Percentiles rank a stretch among this genome's conserved stretches.
phyloP scores from a whole-genome alignment of 2,329 filamentous ascomycete species.

The Diaporthe vaccinii region DNA sequence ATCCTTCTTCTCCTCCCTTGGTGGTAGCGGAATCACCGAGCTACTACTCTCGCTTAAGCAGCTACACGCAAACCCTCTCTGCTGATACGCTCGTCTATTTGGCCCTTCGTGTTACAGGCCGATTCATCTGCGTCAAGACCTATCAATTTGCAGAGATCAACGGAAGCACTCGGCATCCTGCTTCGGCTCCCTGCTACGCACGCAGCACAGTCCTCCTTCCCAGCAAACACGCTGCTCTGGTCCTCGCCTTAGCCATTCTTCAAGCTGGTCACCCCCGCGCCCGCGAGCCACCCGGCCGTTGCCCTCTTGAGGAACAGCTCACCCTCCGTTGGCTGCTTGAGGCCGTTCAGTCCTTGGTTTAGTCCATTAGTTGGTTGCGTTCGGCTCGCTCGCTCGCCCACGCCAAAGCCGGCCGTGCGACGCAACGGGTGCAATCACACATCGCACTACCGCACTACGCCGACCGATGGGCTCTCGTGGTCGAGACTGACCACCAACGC shows the following conservation, averaged over 20 bases:
- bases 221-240: slow-evolving; percentile 11
- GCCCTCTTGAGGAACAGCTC: neutral
- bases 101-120: slow-evolving; percentile 39
- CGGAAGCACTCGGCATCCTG: slow-evolving; percentile 34
- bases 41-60: slow-evolving; percentile 43
- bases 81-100: slow-evolving; percentile 42
- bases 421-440: slow-evolving; percentile 37
- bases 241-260: slow-evolving; percentile 28
- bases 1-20: slow-evolving; percentile 19
- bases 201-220: slow-evolving; percentile 25
- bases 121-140: slow-evolving; percentile 39
- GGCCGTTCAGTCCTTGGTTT: slow-evolving; percentile 11
- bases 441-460: slow-evolving; percentile 24
- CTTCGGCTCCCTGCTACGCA: slow-evolving; percentile 28
- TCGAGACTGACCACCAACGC: slow-evolving; percentile 25
- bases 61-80: slow-evolving; percentile 37
- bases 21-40: slow-evolving; percentile 35
- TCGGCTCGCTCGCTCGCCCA: slow-evolving; percentile 21
- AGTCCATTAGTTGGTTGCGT: slow-evolving; percentile 17
- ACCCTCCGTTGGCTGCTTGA: slow-evolving; percentile 1
- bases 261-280: slow-evolving; percentile 24
- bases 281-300: slow-evolving; percentile 5
- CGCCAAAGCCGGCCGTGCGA: slow-evolving; percentile 34
- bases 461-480: slow-evolving; percentile 35
- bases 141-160: slow-evolving; percentile 39